Conservation (phyloP, 768 basidiomycete species). For the Trametes sanguinea region DNA sequence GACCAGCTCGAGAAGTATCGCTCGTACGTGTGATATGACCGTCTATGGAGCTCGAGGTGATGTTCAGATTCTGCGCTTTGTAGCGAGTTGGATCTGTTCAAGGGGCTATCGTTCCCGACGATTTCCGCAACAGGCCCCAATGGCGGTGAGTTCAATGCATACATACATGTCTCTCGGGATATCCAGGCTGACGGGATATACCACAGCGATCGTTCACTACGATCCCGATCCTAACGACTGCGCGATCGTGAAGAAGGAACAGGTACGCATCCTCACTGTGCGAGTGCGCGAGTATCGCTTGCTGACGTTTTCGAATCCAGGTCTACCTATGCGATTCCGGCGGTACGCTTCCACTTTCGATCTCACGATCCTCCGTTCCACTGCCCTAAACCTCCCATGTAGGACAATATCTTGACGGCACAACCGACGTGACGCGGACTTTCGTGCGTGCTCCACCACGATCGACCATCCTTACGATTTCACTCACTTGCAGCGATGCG, state of each 20-base stretch:
- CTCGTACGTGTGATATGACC: constrained; percentile 52
- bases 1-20: constrained; percentile 77
- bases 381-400: background rate
- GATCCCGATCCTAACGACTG: constrained; percentile 73
- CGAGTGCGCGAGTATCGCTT: background rate
- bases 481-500: background rate
- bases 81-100: constrained; percentile 79
- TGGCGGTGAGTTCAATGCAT: constrained; percentile 54
- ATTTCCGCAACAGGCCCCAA: constrained; percentile 94
- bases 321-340: constrained; percentile 88
- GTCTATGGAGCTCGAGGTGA: background rate
- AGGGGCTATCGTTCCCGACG: constrained; percentile 86
- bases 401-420: constrained; percentile 91
- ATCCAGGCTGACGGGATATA: background rate
- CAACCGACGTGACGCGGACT: constrained; percentile 92
- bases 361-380: background rate
- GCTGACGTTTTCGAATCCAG: constrained; percentile 26
- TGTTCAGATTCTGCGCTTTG: background rate
- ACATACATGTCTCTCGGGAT: background rate
- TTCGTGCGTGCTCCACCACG: constrained; percentile 47
- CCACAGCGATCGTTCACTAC: constrained; percentile 90
- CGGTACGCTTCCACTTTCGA: constrained; percentile 42
- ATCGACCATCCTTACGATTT: too few species aligned
- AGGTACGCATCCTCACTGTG: constrained; percentile 43
- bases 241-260: constrained; percentile 72